Conservation (phyloP, 2,329 filamentous ascomycete genomes). For the Diaporthe nobilis region DNA sequence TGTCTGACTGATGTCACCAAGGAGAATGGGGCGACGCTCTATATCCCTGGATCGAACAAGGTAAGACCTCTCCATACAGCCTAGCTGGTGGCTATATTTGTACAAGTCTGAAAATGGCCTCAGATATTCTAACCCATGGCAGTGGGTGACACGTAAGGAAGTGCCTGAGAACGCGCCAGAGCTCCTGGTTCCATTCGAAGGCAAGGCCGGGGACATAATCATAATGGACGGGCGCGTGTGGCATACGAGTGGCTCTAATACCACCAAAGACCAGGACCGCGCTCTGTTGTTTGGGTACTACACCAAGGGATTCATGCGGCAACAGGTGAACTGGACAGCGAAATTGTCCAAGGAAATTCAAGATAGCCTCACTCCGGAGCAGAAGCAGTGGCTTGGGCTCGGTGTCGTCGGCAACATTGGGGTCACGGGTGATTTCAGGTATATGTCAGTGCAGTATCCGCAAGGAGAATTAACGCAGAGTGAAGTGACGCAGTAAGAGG, state of each 20-base stretch:
- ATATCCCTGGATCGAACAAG: slow-evolving; percentile 44
- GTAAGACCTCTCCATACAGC: not conserved
- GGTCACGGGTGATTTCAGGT: slow-evolving; percentile 40
- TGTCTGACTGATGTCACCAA: slow-evolving; percentile 49
- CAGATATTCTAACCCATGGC: rapidly evolving
- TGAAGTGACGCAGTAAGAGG: not conserved
- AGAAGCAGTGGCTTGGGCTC: slow-evolving; percentile 49
- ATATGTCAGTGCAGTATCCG: slow-evolving; percentile 41
- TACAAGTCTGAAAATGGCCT: no score
- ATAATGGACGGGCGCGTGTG: slow-evolving; percentile 52
- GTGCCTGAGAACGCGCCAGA: slow-evolving; percentile 46
- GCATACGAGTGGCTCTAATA: slow-evolving; percentile 52
- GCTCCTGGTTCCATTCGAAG: slow-evolving; percentile 50
- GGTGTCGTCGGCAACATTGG: slow-evolving; percentile 42
- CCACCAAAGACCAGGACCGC: slow-evolving; percentile 50
- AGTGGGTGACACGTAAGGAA: slow-evolving; percentile 38
- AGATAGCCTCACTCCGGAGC: slow-evolving; percentile 44
- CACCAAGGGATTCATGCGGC: slow-evolving; percentile 48
- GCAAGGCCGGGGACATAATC: slow-evolving; percentile 50
- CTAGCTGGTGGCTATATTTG: not conserved
- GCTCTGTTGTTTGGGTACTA: slow-evolving; percentile 53
- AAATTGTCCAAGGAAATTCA: slow-evolving; percentile 49
- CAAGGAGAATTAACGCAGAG: not conserved
- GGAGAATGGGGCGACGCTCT: slow-evolving; percentile 49
- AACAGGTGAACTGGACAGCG: slow-evolving; percentile 52